Evolutionary conservation across 2,329 filamentous ascomycete species (phyloP).

Genomic region (Leptographium flavum): DNA sequence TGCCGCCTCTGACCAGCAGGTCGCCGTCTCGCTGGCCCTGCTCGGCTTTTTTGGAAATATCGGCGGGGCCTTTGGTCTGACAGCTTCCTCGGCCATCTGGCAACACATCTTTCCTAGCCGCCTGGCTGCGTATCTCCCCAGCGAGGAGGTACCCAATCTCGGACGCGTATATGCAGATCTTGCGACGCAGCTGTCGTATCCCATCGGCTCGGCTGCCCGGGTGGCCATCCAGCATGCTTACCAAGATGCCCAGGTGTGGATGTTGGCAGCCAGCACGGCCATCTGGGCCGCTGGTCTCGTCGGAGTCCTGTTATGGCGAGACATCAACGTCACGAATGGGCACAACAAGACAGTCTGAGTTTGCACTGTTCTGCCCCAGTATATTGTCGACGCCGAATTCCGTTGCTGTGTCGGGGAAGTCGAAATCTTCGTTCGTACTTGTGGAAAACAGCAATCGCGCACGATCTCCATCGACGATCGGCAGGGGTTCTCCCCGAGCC

Average conservation of each 20-base stretch:
- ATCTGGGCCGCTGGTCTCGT: constrained; percentile 12
- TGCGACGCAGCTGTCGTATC: constrained; percentile 34
- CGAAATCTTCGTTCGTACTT: too few species aligned
- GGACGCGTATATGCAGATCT: constrained; percentile 37
- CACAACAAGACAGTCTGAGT: too few species aligned
- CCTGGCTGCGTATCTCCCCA: constrained; percentile 33
- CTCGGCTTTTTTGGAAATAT: constrained; percentile 34
- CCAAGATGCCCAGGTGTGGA: constrained; percentile 29
- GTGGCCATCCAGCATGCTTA: constrained; percentile 44
- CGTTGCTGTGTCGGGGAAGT: too few species aligned
- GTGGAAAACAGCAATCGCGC: too few species aligned
- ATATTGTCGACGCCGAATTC: too few species aligned
- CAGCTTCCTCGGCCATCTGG: constrained; percentile 50
- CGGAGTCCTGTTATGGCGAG: constrained; percentile 3
- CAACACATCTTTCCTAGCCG: constrained; percentile 37
- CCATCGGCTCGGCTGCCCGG: constrained; percentile 31
- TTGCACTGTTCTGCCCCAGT: too few species aligned
- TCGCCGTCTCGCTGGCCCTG: constrained; percentile 4
- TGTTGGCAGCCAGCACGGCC: constrained; percentile 29
- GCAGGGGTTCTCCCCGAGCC: too few species aligned
- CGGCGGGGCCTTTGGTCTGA: constrained; percentile 41
- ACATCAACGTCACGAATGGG: constrained; percentile 8
- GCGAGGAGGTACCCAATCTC: constrained; percentile 20
- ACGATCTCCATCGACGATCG: too few species aligned
- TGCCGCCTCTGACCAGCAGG: constrained; percentile 32